Evolutionary conservation across 2,329 filamentous ascomycete species (phyloP).

Genomic region (Diaporthe citri): DNA sequence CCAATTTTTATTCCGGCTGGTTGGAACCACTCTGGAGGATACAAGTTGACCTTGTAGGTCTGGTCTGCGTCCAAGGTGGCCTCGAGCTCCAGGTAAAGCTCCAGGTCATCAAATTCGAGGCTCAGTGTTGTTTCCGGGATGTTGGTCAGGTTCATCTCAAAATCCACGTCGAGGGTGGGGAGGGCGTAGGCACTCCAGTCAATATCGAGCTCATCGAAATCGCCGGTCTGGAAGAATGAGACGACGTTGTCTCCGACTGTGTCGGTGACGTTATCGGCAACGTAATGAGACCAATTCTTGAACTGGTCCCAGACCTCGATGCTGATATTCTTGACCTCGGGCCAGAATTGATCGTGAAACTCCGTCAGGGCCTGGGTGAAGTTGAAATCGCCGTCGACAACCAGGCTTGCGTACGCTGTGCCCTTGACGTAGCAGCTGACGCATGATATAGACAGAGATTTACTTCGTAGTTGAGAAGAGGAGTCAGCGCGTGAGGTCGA

Average conservation of each 20-base stretch:
- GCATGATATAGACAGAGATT: constrained; percentile 57
- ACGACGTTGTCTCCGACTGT: constrained; percentile 45
- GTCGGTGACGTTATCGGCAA: constrained; percentile 48
- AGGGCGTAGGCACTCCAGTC: constrained; percentile 49
- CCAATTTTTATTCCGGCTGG: constrained; percentile 56
- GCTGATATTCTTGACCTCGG: constrained; percentile 52
- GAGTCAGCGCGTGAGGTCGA: not conserved
- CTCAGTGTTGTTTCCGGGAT: constrained; percentile 58
- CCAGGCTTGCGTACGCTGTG: constrained; percentile 56
- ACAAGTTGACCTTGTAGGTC: constrained; percentile 64
- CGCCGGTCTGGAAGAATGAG: constrained; percentile 44
- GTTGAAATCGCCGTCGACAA: constrained; percentile 57
- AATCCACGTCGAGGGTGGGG: constrained; percentile 55
- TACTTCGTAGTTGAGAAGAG: not conserved
- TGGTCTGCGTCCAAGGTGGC: constrained; percentile 55
- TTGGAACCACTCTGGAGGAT: constrained; percentile 55
- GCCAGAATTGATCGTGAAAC: constrained; percentile 49
- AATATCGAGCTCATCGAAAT: constrained; percentile 46
- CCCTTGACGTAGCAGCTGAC: constrained; percentile 65
- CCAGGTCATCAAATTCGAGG: constrained; percentile 64
- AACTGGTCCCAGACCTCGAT: constrained; percentile 19
- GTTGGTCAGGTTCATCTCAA: constrained; percentile 57
- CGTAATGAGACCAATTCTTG: constrained; percentile 46
- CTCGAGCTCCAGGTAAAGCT: constrained; percentile 64
- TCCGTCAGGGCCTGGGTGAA: constrained; percentile 49